A percentile compares a stretch with the other conserved stretches of the same genome.
These are phyloP conservation scores for Vinca minor DNA, from an alignment of 257 asterid species.

Conservation along the genomic window DNA sequence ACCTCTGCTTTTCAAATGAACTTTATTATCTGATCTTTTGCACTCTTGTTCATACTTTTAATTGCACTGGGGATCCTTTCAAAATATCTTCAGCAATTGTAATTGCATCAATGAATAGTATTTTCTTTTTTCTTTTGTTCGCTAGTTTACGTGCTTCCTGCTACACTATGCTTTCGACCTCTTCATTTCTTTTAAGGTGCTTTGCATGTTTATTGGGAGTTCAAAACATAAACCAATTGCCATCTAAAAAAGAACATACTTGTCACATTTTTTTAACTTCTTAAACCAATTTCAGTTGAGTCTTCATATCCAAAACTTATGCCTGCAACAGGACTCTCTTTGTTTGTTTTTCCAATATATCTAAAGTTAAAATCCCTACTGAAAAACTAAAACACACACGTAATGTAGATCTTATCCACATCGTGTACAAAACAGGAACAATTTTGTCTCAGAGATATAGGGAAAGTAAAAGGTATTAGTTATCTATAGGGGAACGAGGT, in stretches of 20 bases:
- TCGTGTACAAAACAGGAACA: not conserved
- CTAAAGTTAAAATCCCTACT: not conserved
- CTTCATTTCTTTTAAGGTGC: not conserved
- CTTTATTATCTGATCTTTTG: too few species aligned
- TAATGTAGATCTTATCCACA: not conserved
- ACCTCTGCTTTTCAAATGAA: too few species aligned
- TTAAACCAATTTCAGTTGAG: not conserved
- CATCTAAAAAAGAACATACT: not conserved
- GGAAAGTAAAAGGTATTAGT: too few species aligned
- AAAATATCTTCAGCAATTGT: too few species aligned
- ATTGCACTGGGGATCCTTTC: not conserved
- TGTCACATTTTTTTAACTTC: too few species aligned
- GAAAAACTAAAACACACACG: too few species aligned
- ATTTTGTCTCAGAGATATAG: too few species aligned
- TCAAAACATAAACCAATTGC: not conserved
- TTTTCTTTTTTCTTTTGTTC: too few species aligned
- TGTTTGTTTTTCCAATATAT: not conserved
- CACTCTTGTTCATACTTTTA: not conserved
- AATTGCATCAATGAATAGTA: not conserved
- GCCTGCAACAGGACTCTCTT: too few species aligned
- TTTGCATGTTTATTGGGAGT: not conserved
- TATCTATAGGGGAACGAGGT: too few species aligned
- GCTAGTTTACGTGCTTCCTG: too few species aligned
- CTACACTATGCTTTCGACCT: too few species aligned
- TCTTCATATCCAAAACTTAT: not conserved